phyloP scores from a whole-genome alignment of 148 eudicot genomes.

The Rhododendron williamsianum region DNA sequence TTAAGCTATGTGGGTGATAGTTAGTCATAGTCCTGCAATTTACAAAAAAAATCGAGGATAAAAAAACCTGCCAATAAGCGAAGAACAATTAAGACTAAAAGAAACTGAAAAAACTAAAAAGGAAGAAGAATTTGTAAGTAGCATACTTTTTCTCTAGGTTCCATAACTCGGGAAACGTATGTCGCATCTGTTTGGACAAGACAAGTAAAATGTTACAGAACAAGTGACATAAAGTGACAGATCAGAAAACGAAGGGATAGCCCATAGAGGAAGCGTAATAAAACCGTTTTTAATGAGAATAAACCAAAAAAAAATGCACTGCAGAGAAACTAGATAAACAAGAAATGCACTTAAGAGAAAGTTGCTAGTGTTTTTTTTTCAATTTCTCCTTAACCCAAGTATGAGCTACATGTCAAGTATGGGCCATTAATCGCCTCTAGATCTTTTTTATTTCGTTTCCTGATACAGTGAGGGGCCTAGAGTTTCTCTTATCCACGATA shows the following conservation, averaged over 20 bases:
- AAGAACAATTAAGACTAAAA: neutral
- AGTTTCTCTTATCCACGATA: neutral
- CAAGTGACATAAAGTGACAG: neutral
- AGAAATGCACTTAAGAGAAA: neutral
- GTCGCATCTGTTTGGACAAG: slow-evolving; percentile 55
- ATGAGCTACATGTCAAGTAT: neutral
- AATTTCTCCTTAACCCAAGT: neutral
- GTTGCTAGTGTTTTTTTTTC: neutral
- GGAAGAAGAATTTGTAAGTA: neutral
- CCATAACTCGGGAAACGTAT: slow-evolving; percentile 92
- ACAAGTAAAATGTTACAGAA: slow-evolving; percentile 3
- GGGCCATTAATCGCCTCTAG: neutral
- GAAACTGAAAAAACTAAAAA: neutral
- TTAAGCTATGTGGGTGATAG: neutral
- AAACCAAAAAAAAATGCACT: too few species aligned
- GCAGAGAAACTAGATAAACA: neutral
- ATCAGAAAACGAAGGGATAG: neutral
- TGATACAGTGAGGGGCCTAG: neutral
- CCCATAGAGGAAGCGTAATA: neutral
- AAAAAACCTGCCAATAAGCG: neutral
- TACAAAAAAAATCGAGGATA: neutral
- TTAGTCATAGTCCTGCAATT: neutral
- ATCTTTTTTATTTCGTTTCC: neutral
- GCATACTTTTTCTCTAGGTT: slow-evolving; percentile 71
- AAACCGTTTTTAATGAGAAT: too few species aligned